Evolutionary conservation across 345 rosid species (phyloP).

Genomic region (Ceriops tagal): DNA sequence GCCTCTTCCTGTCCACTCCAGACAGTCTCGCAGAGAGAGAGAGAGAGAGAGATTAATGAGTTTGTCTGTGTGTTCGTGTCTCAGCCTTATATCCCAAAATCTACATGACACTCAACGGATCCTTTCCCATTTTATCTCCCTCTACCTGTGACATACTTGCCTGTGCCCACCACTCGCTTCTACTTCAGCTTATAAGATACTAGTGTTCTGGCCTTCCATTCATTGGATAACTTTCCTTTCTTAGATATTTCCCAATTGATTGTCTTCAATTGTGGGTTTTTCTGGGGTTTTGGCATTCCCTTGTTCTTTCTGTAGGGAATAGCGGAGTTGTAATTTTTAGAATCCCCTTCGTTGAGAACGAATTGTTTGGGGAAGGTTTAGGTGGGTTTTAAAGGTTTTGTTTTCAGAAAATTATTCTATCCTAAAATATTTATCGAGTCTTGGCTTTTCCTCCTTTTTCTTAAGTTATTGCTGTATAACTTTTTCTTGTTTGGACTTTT

Average conservation of each 20-base stretch:
- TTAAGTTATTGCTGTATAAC: background rate
- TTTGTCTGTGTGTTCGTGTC: background rate
- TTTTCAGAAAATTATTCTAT: background rate
- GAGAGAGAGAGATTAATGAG: background rate
- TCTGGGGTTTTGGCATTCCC: slow-evolving; percentile 25
- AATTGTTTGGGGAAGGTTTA: background rate
- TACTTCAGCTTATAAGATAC: background rate
- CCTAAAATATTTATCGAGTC: slow-evolving; percentile 10
- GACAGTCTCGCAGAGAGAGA: background rate
- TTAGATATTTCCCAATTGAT: slow-evolving; percentile 7
- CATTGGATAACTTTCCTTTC: slow-evolving; percentile 28
- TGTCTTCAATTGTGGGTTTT: slow-evolving; percentile 10
- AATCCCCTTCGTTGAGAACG: background rate
- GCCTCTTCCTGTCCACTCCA: background rate
- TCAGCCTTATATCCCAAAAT: slow-evolving; percentile 9
- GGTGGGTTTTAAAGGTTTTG: background rate
- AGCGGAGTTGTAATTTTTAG: background rate
- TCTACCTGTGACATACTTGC: slow-evolving; percentile 23
- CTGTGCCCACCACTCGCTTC: background rate
- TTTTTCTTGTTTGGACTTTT: slow-evolving; percentile 10
- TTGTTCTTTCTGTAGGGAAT: background rate
- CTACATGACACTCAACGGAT: slow-evolving; percentile 20
- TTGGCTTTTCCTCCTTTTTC: slow-evolving; percentile 35
- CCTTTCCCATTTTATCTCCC: slow-evolving; percentile 8
- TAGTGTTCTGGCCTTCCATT: background rate